Base-by-base conservation (phyloP, 768 basidiomycete genomes). In the Boletus eberwhitei region DNA sequence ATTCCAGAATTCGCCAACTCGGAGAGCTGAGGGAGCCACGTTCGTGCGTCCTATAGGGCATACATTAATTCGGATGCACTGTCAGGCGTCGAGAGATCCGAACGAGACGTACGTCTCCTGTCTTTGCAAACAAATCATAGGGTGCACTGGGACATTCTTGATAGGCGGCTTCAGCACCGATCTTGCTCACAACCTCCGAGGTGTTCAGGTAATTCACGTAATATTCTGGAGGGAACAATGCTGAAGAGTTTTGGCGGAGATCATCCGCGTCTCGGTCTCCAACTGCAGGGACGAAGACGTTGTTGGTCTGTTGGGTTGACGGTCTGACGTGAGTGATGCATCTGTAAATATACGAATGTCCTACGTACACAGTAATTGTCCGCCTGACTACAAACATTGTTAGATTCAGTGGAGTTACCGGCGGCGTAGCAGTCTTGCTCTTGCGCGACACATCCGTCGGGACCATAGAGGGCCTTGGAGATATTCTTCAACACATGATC, bases 361-460 rank as follows among this genome's bases (percentile, higher is more conserved):
- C 19, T 2, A 68, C 80, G 47, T 65, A 85, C 85, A 52, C 84
- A 86, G 61, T 79, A 84, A 41, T 80, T 59, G 55, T 82, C 79
- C 0, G 85, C 83, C 1, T 62, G 62, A 8, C 36, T 48, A 62
- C 85, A 87, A 26, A 84, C 79, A 14, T 61, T 59, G 57, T 84
- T 72, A 0, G 85, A 84, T 0, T 63, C 61, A 0, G 72, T 37
- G 0, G 73, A 70, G 40, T 72, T 75, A 1, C 80, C 83, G 0
- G 84, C 85, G 21, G 74, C 77, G 53, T 78, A 83, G 58, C 86
- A 87, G 3, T 78, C 78, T 50, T 75, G 53, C 60, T 81, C 81
- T 61, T 83, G 82, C 7, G 71, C 81, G 44, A 73, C 63, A 56
- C 85, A 87, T 9, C 85, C 85, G 9, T 73, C 70, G 0, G 73